phyloP scores from a whole-genome alignment of 129 eudicot species.

The Silybum marianum region DNA sequence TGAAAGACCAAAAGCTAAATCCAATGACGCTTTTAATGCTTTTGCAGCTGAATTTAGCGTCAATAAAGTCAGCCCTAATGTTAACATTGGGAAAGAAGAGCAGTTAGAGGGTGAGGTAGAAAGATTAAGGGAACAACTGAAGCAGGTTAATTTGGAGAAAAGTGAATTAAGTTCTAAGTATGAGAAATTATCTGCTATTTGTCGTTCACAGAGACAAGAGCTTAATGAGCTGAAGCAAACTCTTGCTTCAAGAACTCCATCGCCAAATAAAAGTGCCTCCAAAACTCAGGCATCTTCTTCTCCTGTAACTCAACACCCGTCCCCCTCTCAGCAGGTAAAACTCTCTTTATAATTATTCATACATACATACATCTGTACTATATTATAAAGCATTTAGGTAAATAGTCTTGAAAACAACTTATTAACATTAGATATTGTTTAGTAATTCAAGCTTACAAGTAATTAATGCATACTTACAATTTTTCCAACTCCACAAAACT shows the following conservation, averaged over 20 bases:
- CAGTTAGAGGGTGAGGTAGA: conserved; percentile 69
- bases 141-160: conserved; percentile 69
- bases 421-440: background rate
- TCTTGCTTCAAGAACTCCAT: conserved; percentile 75
- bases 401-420: background rate
- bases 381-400: background rate
- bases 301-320: conserved; percentile 41
- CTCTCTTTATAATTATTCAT: background rate
- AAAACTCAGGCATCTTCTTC: conserved; percentile 47
- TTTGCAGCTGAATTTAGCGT: conserved; percentile 72
- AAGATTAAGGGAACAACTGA: conserved; percentile 72
- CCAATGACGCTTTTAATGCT: conserved; percentile 60
- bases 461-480: background rate
- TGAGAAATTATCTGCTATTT: conserved; percentile 84
- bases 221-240: conserved; percentile 88
- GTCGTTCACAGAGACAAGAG: conserved; percentile 95
- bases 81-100: conserved; percentile 52
- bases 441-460: background rate
- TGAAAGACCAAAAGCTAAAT: conserved; percentile 38
- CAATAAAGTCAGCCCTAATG: conserved; percentile 54
- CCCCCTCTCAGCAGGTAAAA: conserved; percentile 51
- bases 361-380: background rate
- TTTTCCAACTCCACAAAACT: background rate
- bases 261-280: conserved; percentile 51
- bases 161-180: conserved; percentile 78